Conservation (phyloP, 768 basidiomycete genomes). For the Cubamyces lactineus region DNA sequence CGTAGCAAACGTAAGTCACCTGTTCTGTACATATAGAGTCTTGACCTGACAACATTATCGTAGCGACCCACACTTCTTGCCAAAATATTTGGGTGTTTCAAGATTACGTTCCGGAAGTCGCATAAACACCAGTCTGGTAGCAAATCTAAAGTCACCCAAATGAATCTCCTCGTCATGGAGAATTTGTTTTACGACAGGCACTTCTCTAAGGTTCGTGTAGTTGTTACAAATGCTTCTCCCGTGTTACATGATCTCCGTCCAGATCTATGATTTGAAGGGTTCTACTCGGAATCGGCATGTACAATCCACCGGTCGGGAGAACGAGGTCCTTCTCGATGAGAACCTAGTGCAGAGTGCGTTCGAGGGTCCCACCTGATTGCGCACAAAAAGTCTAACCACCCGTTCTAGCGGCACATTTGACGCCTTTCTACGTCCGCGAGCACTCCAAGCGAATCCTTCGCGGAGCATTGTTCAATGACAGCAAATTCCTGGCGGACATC, state of each 20-base stretch:
- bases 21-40: neutral
- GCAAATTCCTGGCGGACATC: conserved; percentile 89
- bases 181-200: conserved; percentile 93
- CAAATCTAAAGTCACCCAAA: conserved; percentile 80
- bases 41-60: neutral
- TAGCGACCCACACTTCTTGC: conserved; percentile 94
- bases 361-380: neutral
- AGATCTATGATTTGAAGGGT: conserved; percentile 98
- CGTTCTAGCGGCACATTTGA: conserved; percentile 71
- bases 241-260: conserved; percentile 9
- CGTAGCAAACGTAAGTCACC: conserved; percentile 69
- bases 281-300: conserved; percentile 94
- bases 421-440: conserved; percentile 94
- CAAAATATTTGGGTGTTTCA: conserved; percentile 97
- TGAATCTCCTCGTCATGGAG: conserved; percentile 98
- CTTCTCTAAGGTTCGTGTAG: conserved; percentile 72
- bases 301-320: conserved; percentile 84
- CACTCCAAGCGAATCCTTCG: conserved; percentile 92
- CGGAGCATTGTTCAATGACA: conserved; percentile 92
- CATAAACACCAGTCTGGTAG: conserved; percentile 66
- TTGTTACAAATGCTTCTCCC: neutral
- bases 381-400: conserved; percentile 1
- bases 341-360: conserved; percentile 85
- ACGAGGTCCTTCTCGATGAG: conserved; percentile 95
- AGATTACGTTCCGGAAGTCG: conserved; percentile 85